These are phyloP conservation scores for Pseudevernia furfuracea DNA, from an alignment of 495 filamentous ascomycete genomes.

Conservation along the genomic window DNA sequence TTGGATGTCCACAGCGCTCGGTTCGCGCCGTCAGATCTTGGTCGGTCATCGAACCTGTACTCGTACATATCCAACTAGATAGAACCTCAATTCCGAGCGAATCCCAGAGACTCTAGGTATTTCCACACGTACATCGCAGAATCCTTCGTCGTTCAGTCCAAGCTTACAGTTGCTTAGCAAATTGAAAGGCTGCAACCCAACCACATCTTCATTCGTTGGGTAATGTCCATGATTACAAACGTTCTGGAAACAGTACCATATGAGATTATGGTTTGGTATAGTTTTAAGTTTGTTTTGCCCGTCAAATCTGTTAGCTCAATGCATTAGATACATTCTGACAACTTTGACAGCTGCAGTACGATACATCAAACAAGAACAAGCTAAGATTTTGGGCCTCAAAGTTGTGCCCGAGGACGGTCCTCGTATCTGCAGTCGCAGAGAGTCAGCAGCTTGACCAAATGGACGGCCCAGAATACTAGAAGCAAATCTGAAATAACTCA, in stretches of 20 bases:
- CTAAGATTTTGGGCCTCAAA: slow-evolving; percentile 2
- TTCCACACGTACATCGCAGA: not conserved
- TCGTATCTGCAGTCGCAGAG: slow-evolving; percentile 10
- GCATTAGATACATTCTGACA: not conserved
- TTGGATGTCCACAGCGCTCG: not conserved
- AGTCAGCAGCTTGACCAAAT: slow-evolving; percentile 6
- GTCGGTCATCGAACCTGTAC: not conserved
- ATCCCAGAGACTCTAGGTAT: not conserved
- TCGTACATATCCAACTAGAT: not conserved
- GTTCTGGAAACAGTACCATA: not conserved
- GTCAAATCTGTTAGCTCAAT: not conserved
- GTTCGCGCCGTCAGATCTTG: not conserved
- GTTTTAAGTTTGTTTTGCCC: too few species aligned
- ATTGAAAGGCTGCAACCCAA: not conserved
- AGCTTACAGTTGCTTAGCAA: not conserved
- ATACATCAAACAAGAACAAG: not conserved
- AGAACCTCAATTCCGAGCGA: not conserved
- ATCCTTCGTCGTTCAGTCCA: not conserved
- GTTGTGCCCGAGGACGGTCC: slow-evolving; percentile 22
- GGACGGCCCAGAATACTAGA: not conserved
- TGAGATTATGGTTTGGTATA: not conserved
- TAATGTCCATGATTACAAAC: not conserved
- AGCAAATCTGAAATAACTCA: slow-evolving; percentile 6
- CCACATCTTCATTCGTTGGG: not conserved
- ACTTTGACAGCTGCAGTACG: not conserved